phyloP scores from a whole-genome alignment of 768 basidiomycete species.

The Tylopilus sp. region DNA sequence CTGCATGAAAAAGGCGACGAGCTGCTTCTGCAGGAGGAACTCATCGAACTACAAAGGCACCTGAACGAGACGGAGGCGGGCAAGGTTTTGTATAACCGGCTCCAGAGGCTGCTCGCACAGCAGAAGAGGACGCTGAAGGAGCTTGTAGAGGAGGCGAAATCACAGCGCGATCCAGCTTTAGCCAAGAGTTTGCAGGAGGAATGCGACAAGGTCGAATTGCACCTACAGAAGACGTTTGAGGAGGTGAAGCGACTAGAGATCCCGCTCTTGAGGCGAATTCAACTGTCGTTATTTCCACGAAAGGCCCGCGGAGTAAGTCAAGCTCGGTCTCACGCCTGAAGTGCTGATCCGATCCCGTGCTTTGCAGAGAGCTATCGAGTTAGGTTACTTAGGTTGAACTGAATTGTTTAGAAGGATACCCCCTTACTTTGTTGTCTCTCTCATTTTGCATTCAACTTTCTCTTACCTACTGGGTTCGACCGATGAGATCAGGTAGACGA shows the following conservation, averaged over 20 bases:
- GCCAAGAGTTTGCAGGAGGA: constrained; percentile 11
- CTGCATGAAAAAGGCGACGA: too few species aligned
- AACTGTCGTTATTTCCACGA: constrained; percentile 2
- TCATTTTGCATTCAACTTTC: too few species aligned
- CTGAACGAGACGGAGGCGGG: constrained; percentile 24
- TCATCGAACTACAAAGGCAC: constrained; percentile 6
- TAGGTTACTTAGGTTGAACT: too few species aligned
- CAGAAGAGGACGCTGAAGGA: constrained; percentile 14
- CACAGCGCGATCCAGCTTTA: constrained; percentile 7
- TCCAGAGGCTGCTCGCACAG: constrained; percentile 16
- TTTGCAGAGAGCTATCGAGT: neutral
- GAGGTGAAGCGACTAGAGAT: constrained; percentile 19
- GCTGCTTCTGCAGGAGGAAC: constrained; percentile 21
- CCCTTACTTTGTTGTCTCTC: too few species aligned
- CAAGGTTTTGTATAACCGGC: constrained; percentile 13
- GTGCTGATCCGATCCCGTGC: neutral
- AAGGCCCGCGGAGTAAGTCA: constrained; percentile 12
- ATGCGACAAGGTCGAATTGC: constrained; percentile 8
- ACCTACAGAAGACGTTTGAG: too few species aligned
- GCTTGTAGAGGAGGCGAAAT: too few species aligned
- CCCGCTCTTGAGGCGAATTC: constrained; percentile 6
- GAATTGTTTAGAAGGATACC: too few species aligned
- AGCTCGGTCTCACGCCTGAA: neutral
- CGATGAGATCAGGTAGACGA: too few species aligned
- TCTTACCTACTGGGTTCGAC: too few species aligned